Evolutionary conservation across 1,139 yeast species (phyloP), one percentile per base, ranked within the genome.

Genomic region (Yamadazyma triangularis): DNA sequence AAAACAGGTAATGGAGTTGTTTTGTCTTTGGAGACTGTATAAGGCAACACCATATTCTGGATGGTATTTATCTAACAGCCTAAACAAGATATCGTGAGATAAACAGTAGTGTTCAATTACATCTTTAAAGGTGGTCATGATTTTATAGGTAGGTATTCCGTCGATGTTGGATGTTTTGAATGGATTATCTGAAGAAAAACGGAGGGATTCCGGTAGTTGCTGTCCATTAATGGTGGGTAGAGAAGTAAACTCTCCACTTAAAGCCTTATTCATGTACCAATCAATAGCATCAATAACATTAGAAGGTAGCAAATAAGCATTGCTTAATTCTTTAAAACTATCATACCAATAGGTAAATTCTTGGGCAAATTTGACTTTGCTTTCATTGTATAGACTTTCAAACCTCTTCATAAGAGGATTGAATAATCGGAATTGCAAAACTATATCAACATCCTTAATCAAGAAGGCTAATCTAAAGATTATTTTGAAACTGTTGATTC

Each of bases 81-180:
- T 39, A 27, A 64, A 46, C 4, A 51, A 32, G 8, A 64, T 54
- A 13, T 51, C 48, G 18, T 55, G 40, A 6, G 44, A 37, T 10
- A 48, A 29, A 41, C 74, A 67, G 35, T 42, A 50, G 1, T 54
- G 43, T 23, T 40, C 42, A 3, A 68, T 60, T 11, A 67, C 69
- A 36, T 68, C 71, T 30, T 53, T 63, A 35, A 63, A 68, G 1
- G 64, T 45, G 3, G 64, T 56, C 33, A 51, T 36, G 4, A 65
- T 47, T 21, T 51, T 52, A 26, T 52, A 45, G 0, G 60, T 41
- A 0, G 69, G 64, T 3, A 61, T 48, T 1, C 68, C 68, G 15
- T 57, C 43, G 9, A 48, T 50, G 29, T 39, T 38, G 2, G 14
- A 16, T 18, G 23, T 26, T 8, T 28, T 14, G 10, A 19, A 10